Base-by-base conservation (phyloP, 345 rosid genomes). In the Pistacia integerrima region DNA sequence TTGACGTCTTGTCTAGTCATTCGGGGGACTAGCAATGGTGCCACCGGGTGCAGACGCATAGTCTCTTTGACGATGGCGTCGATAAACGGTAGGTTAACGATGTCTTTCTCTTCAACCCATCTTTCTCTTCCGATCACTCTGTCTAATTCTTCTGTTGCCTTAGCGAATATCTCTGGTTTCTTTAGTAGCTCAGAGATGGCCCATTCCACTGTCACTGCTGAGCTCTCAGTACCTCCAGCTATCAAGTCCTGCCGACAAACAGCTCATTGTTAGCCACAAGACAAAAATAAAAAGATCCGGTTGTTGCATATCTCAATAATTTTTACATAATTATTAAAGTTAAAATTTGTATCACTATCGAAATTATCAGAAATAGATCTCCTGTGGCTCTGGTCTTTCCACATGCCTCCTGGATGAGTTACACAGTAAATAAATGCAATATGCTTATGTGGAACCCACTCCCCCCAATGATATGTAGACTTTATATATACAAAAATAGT, bases 31-130 rank as follows among this genome's bases (percentile, higher is more conserved):
- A 91, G 74, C 84, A 88, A 55, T 0, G 93, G 93, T 1, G 90
- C 96, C 5, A 91, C 89, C 0, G 91, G 92, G 77, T 89, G 95
- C 46, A 89, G 38, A n/a, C 95, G 83, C 95, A 88, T 89, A 0
- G 88, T 82, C 76, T 91, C 96, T 36, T 89, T 89, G 1, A 72
- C 80, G 3, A 91, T 84, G 7, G 91, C 81, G 16, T 84, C 70
- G 4, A 91, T 56, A 59, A 33, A 91, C 2, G 91, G 90, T 8
- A 91, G 71, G 28, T 79, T 84, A 1, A 48, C 80, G 0, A 89
- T 82, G 82, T 91, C 96, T 12, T 78, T 82, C 82, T 91, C 96
- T 71, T 80, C 79, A 12, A 87, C 89, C 90, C 90, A 88, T 69
- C 89, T 72, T 1, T 85, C 85, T 54, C 70, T 76, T 4, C 92